Evolutionary conservation across 176 grass and related monocot species (phyloP), one percentile per base, ranked within the genome.

Genomic region (Avena insularis): DNA sequence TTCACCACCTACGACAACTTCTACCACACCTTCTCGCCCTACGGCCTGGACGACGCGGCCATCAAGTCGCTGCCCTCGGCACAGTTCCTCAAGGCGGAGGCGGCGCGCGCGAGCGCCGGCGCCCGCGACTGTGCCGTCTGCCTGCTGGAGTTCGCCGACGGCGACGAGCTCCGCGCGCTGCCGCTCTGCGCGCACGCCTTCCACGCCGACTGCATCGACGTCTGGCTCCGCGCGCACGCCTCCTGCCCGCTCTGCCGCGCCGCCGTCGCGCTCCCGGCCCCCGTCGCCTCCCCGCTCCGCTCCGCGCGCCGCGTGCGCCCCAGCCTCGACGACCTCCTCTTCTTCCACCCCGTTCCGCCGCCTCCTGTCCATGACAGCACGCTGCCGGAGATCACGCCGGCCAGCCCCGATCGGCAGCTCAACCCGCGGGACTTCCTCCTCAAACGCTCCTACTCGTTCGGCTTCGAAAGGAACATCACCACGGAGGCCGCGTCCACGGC

Each of bases 121-220:
- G 86, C 87, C 5, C 76, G 94, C 13, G 94, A 98, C 49, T 98
- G 94, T 69, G 97, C 92, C 7, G 94, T 98, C 4, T 98, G 97
- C 85, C 87, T 98, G 45, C 87, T 98, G 23, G 94, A 98, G 92
- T 98, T 98, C 79, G 92, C 85, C 4, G 94, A 98, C 87, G 89
- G 90, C 21, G 97, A 98, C 69, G 84, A 86, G 59, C 89, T 98
- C 45, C 96, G 93, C 58, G 90, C 96, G 13, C 82, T 98, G 36
- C 96, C 96, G 72, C 79, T 80, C 3, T 98, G 93, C 79, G 92
- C 88, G 75, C 96, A 98, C 87, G 93, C 96, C 2, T 98, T 98
- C 84, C 96, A 98, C 89, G 92, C 87, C 21, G 93, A 98, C 85
- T 98, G 93, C 92, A 87, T 98, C 79, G 93, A 98, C 85, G 90